These are phyloP conservation scores for Colletotrichum cereale DNA, from an alignment of 2,329 filamentous ascomycete species.

Conservation along the genomic window DNA sequence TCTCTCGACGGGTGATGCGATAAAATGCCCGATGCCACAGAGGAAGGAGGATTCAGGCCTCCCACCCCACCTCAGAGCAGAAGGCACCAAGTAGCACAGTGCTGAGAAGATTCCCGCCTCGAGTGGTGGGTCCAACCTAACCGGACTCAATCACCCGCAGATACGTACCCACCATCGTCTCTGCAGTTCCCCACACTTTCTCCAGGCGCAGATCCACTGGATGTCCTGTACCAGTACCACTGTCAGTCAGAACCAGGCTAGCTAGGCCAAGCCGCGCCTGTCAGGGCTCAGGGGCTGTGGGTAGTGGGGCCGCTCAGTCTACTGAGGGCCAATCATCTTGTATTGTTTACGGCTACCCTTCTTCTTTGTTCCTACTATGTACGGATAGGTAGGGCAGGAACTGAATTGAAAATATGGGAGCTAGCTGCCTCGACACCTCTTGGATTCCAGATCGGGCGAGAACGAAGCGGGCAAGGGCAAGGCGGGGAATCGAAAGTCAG, in stretches of 20 bases:
- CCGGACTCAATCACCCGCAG: slow-evolving; percentile 1
- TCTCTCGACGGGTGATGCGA: neutral
- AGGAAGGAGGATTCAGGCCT: neutral
- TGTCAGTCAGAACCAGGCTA: slow-evolving; percentile 26
- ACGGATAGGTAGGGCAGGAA: neutral
- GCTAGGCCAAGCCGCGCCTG: slow-evolving; percentile 22
- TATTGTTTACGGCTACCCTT: neutral
- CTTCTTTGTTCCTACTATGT: slow-evolving; percentile 3
- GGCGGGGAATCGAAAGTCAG: slow-evolving; percentile 11
- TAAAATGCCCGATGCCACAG: neutral
- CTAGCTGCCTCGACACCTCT: slow-evolving; percentile 25
- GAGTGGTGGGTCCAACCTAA: slow-evolving; percentile 22
- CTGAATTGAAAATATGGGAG: slow-evolving; percentile 18
- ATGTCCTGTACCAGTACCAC: slow-evolving; percentile 21
- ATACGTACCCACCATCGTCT: slow-evolving; percentile 20
- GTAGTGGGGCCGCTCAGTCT: slow-evolving; percentile 11
- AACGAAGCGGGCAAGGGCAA: slow-evolving; percentile 25
- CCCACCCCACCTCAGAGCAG: neutral
- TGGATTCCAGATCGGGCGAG: slow-evolving; percentile 15
- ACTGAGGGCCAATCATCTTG: slow-evolving; percentile 23
- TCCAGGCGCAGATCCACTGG: slow-evolving; percentile 27
- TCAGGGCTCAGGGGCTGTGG: slow-evolving; percentile 27
- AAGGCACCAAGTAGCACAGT: slow-evolving; percentile 23
- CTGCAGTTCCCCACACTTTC: slow-evolving; percentile 37
- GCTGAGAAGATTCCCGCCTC: slow-evolving; percentile 10